Evolutionary conservation across 495 filamentous ascomycete genomes (phyloP).

Genomic region (Bacidia gigantensis): DNA sequence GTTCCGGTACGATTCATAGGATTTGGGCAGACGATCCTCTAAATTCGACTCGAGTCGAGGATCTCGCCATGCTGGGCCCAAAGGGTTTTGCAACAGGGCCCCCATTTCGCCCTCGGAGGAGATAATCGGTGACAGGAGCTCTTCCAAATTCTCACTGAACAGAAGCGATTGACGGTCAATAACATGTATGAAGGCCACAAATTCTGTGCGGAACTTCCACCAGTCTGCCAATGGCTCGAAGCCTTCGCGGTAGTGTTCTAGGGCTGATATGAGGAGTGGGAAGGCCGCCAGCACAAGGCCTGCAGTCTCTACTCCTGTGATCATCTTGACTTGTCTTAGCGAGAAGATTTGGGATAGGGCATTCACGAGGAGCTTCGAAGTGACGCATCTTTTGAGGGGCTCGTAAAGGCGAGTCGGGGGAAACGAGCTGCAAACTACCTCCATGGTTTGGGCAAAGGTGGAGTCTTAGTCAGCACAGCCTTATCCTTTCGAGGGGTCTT

Average conservation of each 20-base stretch:
- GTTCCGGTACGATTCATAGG: neutral
- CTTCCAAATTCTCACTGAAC: conserved; percentile 5
- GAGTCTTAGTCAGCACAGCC: too few species aligned
- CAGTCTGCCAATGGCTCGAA: conserved; percentile 17
- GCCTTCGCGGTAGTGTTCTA: conserved; percentile 23
- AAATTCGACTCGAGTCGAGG: neutral
- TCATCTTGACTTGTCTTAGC: too few species aligned
- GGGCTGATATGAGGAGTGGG: conserved; percentile 19
- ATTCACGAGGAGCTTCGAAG: neutral
- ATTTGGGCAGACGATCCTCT: neutral
- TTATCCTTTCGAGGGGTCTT: too few species aligned
- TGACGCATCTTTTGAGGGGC: too few species aligned
- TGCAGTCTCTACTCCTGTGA: conserved; percentile 26
- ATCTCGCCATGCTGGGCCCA: neutral
- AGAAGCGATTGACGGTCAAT: conserved; percentile 1
- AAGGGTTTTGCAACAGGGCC: neutral
- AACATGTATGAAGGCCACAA: conserved; percentile 1
- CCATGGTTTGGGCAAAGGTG: too few species aligned
- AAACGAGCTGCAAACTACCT: too few species aligned
- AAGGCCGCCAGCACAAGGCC: conserved; percentile 23
- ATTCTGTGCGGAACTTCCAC: conserved; percentile 8
- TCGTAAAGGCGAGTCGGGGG: too few species aligned
- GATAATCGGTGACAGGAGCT: neutral
- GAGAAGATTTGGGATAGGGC: neutral
- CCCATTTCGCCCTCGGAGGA: neutral